Base-by-base conservation (phyloP, 257 asterid species). In the Mentha longifolia region DNA sequence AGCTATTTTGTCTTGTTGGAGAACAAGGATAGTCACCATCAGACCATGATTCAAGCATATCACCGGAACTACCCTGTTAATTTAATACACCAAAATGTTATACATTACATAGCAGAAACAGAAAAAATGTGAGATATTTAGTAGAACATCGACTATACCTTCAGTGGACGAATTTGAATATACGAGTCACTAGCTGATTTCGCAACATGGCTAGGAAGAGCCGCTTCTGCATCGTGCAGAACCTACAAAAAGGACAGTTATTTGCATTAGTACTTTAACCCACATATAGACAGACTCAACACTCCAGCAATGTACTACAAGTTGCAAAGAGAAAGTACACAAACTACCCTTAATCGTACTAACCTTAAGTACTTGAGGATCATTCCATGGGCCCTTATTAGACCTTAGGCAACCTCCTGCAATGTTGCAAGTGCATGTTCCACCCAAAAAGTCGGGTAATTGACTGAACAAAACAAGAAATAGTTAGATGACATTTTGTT, bases 351-450 rank as follows among this genome's bases (percentile, higher is more conserved):
- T 4, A 30, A 31, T 62, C 20, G 43, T 71, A 56, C 52, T 42
- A 76, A 91, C 98, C 97, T 94, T 94, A 89, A 86, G 83, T 80
- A 85, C 78, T 45, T 87, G 92, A 61, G 89, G 96, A 87, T 84
- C 94, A 78, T 76, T 89, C 98, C 98, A 93, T 35, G 98, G 98
- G 67, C 98, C 98, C 85, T 82, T 86, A 78, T 80, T 85, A 65
- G 98, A 91, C 80, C 88, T 85, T 73, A 93, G 86, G 80, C 98
- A 93, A 74, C 96, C 97, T 69, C 98, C 96, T 73, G 86, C 97
- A 10, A 65, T 72, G 61, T 78, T 63, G 77, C 98, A 93, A 39
- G 84, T 75, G 82, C 98, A 93, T 41, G 96, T 82, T 67, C 97
- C 98, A 31, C 98, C 98, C 83, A 93, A 81, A 80, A 93, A 89